Conservation (phyloP, 2,329 filamentous ascomycete species). For the Colletotrichum chrysophilum region DNA sequence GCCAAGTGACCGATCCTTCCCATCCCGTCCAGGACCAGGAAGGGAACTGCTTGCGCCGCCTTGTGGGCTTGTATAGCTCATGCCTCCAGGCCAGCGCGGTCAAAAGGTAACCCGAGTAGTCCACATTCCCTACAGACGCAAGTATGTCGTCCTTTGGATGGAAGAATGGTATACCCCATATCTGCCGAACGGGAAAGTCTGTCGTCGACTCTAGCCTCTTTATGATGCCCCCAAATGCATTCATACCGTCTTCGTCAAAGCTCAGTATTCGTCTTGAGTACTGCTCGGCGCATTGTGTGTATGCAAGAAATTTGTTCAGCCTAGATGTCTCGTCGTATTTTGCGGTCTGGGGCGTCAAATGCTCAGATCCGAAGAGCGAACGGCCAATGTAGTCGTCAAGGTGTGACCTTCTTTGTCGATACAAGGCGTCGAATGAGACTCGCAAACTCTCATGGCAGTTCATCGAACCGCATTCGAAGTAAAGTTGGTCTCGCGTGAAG, state of each 20-base stretch:
- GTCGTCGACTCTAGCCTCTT: not conserved
- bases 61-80: not conserved
- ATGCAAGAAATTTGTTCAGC: not conserved
- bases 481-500: conserved; percentile 30
- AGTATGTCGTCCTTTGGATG: not conserved
- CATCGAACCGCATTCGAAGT: conserved; percentile 27
- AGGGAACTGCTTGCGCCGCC: not conserved
- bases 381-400: not conserved
- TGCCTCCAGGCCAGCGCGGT: not conserved
- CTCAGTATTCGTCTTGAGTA: not conserved
- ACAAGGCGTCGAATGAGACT: not conserved
- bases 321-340: not conserved
- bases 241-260: not conserved
- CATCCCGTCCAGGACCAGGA: not conserved
- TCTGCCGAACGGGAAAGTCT: not conserved
- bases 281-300: not conserved
- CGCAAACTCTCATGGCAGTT: not conserved
- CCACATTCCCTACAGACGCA: not conserved
- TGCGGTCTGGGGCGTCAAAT: not conserved
- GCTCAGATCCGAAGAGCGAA: not conserved
- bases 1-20: not conserved
- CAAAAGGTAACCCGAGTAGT: not conserved
- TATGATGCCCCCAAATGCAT: not conserved
- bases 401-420: not conserved
- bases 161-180: not conserved